Conservation (phyloP, 305 asterid species). For the Coffea humblotiana region DNA sequence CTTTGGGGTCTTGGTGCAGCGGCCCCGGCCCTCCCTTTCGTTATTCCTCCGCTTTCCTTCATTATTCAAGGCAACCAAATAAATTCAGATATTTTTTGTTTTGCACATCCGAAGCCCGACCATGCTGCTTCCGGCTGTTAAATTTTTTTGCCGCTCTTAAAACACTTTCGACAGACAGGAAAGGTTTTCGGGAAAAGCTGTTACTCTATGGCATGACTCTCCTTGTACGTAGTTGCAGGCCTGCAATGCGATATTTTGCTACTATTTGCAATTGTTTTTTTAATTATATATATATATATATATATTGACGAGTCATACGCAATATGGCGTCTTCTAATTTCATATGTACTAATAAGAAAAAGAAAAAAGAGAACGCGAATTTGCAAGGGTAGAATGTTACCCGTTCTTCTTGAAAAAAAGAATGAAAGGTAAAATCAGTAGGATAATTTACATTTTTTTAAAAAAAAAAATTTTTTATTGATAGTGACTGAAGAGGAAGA, state of each 20-base stretch:
- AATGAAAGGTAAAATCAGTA: not conserved
- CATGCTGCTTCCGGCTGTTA: not conserved
- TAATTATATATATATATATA: too few species aligned
- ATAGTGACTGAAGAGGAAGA: conserved; percentile 26
- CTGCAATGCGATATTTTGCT: too few species aligned
- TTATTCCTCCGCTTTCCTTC: too few species aligned
- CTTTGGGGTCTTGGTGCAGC: not conserved
- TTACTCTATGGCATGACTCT: too few species aligned
- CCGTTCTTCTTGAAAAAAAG: not conserved
- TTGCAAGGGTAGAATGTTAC: too few species aligned
- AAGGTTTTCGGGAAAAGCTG: too few species aligned
- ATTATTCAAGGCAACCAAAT: not conserved
- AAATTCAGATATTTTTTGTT: not conserved
- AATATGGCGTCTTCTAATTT: too few species aligned
- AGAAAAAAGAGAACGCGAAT: too few species aligned
- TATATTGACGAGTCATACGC: too few species aligned
- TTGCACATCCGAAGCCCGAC: not conserved
- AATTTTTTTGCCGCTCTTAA: not conserved
- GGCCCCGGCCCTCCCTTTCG: not conserved
- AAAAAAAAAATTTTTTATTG: conserved; percentile 17
- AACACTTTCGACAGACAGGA: not conserved
- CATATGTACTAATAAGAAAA: too few species aligned
- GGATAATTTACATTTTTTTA: not conserved
- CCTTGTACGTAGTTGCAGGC: too few species aligned
- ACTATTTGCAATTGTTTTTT: too few species aligned